Evolutionary conservation across 2,329 filamentous ascomycete species (phyloP).

Genomic region (Phialophora tarda): DNA sequence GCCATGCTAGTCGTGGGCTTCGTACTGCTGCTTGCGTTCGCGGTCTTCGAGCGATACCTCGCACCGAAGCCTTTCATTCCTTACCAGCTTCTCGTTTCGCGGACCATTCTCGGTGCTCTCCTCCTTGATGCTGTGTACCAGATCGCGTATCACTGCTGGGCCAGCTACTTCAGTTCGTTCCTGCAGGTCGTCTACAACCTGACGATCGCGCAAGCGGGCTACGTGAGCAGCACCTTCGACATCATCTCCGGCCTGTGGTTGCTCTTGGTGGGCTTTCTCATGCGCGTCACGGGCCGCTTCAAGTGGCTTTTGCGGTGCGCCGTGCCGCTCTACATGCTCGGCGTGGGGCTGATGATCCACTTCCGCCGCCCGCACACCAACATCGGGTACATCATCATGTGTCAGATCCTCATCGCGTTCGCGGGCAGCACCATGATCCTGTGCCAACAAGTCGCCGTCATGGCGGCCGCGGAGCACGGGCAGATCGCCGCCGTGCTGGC

Average conservation of each 20-base stretch:
- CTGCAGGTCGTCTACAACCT: slow-evolving; percentile 47
- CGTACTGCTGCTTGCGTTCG: too few species aligned
- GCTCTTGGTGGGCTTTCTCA: slow-evolving; percentile 36
- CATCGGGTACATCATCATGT: slow-evolving; percentile 63
- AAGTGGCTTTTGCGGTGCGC: slow-evolving; percentile 61
- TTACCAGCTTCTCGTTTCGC: slow-evolving; percentile 9
- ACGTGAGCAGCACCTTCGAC: too few species aligned
- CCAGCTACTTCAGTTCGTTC: slow-evolving; percentile 46
- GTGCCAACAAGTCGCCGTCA: slow-evolving; percentile 64
- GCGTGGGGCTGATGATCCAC: slow-evolving; percentile 63
- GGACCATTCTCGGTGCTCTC: slow-evolving; percentile 43
- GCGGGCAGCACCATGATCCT: slow-evolving; percentile 64
- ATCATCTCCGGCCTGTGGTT: too few species aligned
- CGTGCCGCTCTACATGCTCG: slow-evolving; percentile 61
- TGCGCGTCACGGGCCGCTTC: slow-evolving; percentile 59
- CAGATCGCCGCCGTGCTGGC: slow-evolving; percentile 68
- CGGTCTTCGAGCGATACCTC: too few species aligned
- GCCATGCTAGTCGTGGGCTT: too few species aligned
- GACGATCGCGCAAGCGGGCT: slow-evolving; percentile 1
- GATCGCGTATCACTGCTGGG: slow-evolving; percentile 44
- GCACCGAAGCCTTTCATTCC: too few species aligned
- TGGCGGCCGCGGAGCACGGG: slow-evolving; percentile 65
- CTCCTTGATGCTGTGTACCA: slow-evolving; percentile 43
- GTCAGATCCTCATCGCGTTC: slow-evolving; percentile 61
- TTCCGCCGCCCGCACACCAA: slow-evolving; percentile 60